A percentile compares a stretch with the other conserved stretches of the same genome.
These are phyloP conservation scores for Phytophthora podocarpi DNA, from an alignment of 352 stramenopile species.

Conservation along the genomic window DNA sequence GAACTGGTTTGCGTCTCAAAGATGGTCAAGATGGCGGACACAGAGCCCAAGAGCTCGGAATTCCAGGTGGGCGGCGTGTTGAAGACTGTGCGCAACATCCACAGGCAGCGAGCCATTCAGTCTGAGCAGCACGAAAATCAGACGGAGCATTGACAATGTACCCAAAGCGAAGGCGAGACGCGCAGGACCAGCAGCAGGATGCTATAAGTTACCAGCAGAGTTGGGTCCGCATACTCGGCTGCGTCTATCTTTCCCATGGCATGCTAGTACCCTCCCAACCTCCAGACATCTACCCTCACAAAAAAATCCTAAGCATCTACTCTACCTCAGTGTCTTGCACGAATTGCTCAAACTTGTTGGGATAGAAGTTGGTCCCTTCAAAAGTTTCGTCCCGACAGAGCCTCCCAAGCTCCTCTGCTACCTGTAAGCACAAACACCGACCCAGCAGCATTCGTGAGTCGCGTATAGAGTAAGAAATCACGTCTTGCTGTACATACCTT, in stretches of 20 bases:
- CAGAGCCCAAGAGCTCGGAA: slow-evolving; percentile 16
- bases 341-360: slow-evolving; percentile 89
- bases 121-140: slow-evolving; percentile 34
- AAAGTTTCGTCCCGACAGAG: slow-evolving; percentile 97
- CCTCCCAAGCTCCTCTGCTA: slow-evolving; percentile 92
- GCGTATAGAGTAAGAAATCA: background rate
- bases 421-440: slow-evolving; percentile 39
- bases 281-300: background rate
- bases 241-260: slow-evolving; percentile 28
- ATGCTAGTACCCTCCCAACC: background rate
- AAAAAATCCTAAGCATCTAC: slow-evolving; percentile 18
- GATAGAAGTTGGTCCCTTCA: slow-evolving; percentile 95
- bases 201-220: slow-evolving; percentile 17
- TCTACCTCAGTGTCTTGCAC: slow-evolving; percentile 23
- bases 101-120: slow-evolving; percentile 23
- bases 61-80: slow-evolving; percentile 38
- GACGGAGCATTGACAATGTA: slow-evolving; percentile 20
- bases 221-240: slow-evolving; percentile 3
- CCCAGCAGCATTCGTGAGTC: slow-evolving; percentile 4
- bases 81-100: slow-evolving; percentile 41
- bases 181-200: slow-evolving; percentile 3
- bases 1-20: slow-evolving; percentile 79
- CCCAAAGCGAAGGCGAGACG: background rate
- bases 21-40: slow-evolving; percentile 56
- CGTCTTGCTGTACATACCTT: slow-evolving; percentile 47